Percentiles rank a stretch among this genome's conserved stretches.
Conservation (phyloP, 768 basidiomycete genomes). For the Mrakia frigida region DNA sequence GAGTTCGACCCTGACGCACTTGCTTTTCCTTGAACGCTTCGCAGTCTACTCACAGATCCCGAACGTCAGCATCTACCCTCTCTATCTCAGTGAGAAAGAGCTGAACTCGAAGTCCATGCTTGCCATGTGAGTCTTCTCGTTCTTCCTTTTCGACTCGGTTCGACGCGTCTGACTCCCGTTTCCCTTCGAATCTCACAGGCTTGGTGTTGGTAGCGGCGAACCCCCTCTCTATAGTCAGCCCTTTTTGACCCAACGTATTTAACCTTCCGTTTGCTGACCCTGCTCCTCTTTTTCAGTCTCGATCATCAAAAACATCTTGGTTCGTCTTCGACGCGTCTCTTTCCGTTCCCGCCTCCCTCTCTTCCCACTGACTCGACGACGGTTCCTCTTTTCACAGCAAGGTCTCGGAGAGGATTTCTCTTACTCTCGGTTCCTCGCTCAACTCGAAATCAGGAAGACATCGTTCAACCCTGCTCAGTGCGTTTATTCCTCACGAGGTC, state of each 20-base stretch:
- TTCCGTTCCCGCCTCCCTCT: background rate
- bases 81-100: background rate
- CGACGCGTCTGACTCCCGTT: background rate
- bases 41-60: background rate
- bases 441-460: background rate
- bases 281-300: background rate
- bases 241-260: too few relatives aligned
- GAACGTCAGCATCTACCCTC: background rate
- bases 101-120: background rate
- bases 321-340: background rate
- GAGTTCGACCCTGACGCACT: background rate
- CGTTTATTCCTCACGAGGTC: background rate
- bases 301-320: background rate
- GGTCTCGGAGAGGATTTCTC: slow-evolving; percentile 3
- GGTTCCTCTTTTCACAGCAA: background rate
- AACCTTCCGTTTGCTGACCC: too few relatives aligned
- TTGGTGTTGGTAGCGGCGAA: background rate
- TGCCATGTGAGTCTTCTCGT: background rate
- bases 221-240: background rate
- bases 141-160: background rate
- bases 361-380: background rate
- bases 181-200: background rate
- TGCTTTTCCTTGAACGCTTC: background rate
- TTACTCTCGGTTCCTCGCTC: background rate
- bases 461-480: slow-evolving; percentile 1